These are phyloP conservation scores for Tricholoma matsutake DNA, from an alignment of 768 basidiomycete genomes.

Conservation along the genomic window DNA sequence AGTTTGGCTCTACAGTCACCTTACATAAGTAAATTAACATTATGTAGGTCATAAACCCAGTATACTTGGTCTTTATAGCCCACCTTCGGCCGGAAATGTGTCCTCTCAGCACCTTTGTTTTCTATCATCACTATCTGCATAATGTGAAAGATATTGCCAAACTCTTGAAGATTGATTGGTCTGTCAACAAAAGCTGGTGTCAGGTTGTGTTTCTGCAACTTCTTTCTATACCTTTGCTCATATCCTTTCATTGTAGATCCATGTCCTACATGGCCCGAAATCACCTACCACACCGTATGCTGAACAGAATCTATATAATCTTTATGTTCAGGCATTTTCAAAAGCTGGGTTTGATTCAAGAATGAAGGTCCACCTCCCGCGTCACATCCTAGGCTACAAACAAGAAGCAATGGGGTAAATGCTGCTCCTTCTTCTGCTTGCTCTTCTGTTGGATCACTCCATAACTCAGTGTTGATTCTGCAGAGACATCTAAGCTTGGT, in stretches of 20 bases:
- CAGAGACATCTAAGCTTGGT: constrained; percentile 22
- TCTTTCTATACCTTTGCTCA: background rate
- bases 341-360: constrained; percentile 14
- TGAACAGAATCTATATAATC: constrained; percentile 22
- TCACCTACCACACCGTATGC: constrained; percentile 17
- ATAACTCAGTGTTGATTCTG: constrained; percentile 15
- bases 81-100: constrained; percentile 22
- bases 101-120: constrained; percentile 25
- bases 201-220: constrained; percentile 12
- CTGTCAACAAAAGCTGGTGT: constrained; percentile 25
- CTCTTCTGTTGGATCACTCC: background rate
- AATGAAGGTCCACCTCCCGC: constrained; percentile 22
- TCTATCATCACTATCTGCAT: constrained; percentile 27
- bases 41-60: constrained; percentile 27
- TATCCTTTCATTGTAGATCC: constrained; percentile 9
- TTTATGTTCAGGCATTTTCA: constrained; percentile 18
- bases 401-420: constrained; percentile 25
- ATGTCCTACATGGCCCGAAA: constrained; percentile 16
- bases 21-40: background rate
- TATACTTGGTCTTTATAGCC: constrained; percentile 26
- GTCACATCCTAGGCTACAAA: constrained; percentile 22
- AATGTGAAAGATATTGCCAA: constrained; percentile 16
- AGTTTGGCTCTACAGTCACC: background rate
- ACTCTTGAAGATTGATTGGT: constrained; percentile 22
- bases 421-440: background rate